These are phyloP conservation scores for Trichoderma brevicompactum DNA, from an alignment of 2,329 filamentous ascomycete genomes.

Conservation along the genomic window DNA sequence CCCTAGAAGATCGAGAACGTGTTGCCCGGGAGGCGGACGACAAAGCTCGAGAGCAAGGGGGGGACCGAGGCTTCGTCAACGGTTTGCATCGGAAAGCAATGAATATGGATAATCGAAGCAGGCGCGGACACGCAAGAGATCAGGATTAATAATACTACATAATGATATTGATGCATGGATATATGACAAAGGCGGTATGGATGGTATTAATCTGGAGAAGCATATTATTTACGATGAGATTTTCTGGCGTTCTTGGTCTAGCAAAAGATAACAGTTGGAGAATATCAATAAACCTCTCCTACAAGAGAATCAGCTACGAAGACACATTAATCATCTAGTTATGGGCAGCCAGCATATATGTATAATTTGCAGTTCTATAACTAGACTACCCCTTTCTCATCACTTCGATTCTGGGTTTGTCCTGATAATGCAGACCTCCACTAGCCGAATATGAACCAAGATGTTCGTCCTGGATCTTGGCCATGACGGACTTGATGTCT, in stretches of 20 bases:
- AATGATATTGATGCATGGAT: neutral
- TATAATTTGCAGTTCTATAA: neutral
- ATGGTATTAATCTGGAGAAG: neutral
- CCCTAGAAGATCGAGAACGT: constrained; percentile 68
- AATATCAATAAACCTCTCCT: neutral
- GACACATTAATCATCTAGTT: neutral
- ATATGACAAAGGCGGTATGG: neutral
- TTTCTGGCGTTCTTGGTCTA: neutral
- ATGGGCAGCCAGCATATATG: neutral
- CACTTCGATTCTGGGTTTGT: no score
- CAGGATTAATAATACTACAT: constrained; percentile 36
- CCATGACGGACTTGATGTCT: no score
- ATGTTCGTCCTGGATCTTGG: no score
- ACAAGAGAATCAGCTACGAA: neutral
- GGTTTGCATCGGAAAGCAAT: constrained; percentile 63
- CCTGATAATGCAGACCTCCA: no score
- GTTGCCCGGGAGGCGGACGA: constrained; percentile 70
- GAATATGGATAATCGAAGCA: constrained; percentile 55
- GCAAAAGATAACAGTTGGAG: neutral
- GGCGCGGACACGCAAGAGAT: constrained; percentile 52
- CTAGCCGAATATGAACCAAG: no score
- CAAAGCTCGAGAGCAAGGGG: constrained; percentile 63
- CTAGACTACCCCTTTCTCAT: neutral
- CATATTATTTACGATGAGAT: neutral
- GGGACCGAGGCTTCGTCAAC: constrained; percentile 67